Percentiles rank a stretch among this genome's conserved stretches.
These are phyloP conservation scores for Scheffersomyces quercinus DNA, from an alignment of 1,139 yeast genomes.

Conservation along the genomic window DNA sequence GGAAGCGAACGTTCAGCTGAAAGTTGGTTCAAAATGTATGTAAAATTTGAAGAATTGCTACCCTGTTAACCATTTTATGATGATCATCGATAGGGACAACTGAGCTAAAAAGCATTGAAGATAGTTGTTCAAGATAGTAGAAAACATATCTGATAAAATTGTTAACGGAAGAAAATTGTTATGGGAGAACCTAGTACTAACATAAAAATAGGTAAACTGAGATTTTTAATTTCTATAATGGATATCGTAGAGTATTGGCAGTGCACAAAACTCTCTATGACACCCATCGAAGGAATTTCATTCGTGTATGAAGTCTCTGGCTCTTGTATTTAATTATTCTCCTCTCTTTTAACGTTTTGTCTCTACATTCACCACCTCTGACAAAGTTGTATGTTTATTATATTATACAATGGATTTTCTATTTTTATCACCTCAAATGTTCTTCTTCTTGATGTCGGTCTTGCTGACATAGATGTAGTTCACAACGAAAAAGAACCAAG, in stretches of 20 bases:
- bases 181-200: background rate
- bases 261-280: too few species aligned
- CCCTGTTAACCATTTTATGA: slow-evolving; percentile 10
- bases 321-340: background rate
- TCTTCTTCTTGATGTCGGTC: slow-evolving; percentile 31
- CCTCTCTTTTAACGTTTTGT: background rate
- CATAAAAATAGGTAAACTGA: background rate
- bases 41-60: slow-evolving; percentile 1
- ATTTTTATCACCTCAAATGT: slow-evolving; percentile 17
- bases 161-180: background rate
- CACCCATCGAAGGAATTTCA: too few species aligned
- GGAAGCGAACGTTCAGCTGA: too few species aligned
- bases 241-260: too few species aligned
- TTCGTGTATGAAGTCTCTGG: too few species aligned
- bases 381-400: background rate
- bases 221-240: too few species aligned
- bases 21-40: slow-evolving; percentile 2
- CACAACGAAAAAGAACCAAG: slow-evolving; percentile 75
- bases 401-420: background rate
- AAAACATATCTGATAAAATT: slow-evolving; percentile 12
- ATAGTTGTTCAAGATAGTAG: slow-evolving; percentile 26
- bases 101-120: slow-evolving; percentile 27
- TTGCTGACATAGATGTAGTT: slow-evolving; percentile 57
- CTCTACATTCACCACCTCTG: background rate
- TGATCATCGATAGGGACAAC: slow-evolving; percentile 42